These are phyloP conservation scores for Cercospora sp. DNA, from an alignment of 2,329 filamentous ascomycete genomes.

Conservation along the genomic window DNA sequence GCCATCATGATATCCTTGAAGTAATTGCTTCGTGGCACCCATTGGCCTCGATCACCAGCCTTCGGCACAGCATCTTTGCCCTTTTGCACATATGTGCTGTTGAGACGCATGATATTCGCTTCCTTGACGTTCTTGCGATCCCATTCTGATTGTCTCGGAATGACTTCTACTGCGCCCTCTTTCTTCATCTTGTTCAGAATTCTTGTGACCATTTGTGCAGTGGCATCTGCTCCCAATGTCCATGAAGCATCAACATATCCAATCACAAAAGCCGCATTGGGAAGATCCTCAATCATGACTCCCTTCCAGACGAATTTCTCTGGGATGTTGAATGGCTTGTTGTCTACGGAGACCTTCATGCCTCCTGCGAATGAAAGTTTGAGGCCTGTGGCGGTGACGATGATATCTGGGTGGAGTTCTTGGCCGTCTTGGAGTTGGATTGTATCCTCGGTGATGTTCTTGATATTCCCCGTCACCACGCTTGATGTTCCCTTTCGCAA, in stretches of 20 bases:
- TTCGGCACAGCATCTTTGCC: slow-evolving; percentile 49
- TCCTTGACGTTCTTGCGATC: slow-evolving; percentile 44
- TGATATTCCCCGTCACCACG: slow-evolving; percentile 59
- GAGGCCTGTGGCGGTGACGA: slow-evolving; percentile 66
- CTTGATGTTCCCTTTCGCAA: slow-evolving; percentile 54
- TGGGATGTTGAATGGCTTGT: slow-evolving; percentile 46
- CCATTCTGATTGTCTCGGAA: slow-evolving; percentile 46
- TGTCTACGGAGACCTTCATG: slow-evolving; percentile 54
- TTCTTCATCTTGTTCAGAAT: slow-evolving; percentile 55
- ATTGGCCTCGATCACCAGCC: slow-evolving; percentile 48
- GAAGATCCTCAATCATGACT: slow-evolving; percentile 63
- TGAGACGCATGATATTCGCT: slow-evolving; percentile 48
- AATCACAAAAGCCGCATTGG: slow-evolving; percentile 60
- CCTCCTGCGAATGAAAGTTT: slow-evolving; percentile 57
- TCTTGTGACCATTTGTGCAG: slow-evolving; percentile 52
- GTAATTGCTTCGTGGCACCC: slow-evolving; percentile 49
- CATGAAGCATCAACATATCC: slow-evolving; percentile 64
- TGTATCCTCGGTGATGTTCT: slow-evolving; percentile 49
- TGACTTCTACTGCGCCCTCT: slow-evolving; percentile 46
- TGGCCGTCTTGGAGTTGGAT: slow-evolving; percentile 49
- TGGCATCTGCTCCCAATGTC: slow-evolving; percentile 60
- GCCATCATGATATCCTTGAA: slow-evolving; percentile 48
- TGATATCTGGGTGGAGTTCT: slow-evolving; percentile 59
- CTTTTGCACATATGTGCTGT: slow-evolving; percentile 55
- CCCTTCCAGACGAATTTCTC: slow-evolving; percentile 62